These are phyloP conservation scores for Nepenthes alata DNA, from an alignment of 179 eudicot species.

Conservation along the genomic window DNA sequence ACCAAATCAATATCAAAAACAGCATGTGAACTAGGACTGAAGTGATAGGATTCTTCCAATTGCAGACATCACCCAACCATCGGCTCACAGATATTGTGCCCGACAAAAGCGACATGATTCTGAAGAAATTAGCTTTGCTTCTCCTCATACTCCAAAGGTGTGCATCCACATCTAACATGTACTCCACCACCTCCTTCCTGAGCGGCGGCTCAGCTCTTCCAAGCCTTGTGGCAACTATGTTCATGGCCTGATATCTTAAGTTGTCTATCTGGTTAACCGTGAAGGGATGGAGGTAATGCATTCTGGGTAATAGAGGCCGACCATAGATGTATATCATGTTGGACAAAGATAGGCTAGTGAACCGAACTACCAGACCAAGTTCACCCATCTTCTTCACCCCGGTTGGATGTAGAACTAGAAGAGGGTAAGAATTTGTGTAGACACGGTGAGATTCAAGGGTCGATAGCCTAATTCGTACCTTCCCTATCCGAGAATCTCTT, in stretches of 20 bases:
- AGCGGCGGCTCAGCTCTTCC: slow-evolving; percentile 16
- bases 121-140: slow-evolving; percentile 7
- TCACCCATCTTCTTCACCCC: slow-evolving; percentile 41
- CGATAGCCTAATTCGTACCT: slow-evolving; percentile 30
- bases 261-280: slow-evolving; percentile 31
- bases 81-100: background rate
- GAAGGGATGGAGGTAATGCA: slow-evolving; percentile 41
- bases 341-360: slow-evolving; percentile 31
- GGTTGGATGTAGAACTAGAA: slow-evolving; percentile 29
- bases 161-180: slow-evolving; percentile 6
- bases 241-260: slow-evolving; percentile 27
- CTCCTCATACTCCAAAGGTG: slow-evolving; percentile 8
- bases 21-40: slow-evolving; percentile 4
- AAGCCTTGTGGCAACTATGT: slow-evolving; percentile 11
- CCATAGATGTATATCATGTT: slow-evolving; percentile 29
- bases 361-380: slow-evolving; percentile 28
- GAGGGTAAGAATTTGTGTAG: slow-evolving; percentile 36
- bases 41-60: slow-evolving; percentile 3
- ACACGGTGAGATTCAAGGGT: slow-evolving; percentile 30
- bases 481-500: slow-evolving; percentile 30
- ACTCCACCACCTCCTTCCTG: slow-evolving; percentile 11
- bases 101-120: slow-evolving; percentile 5
- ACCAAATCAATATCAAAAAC: slow-evolving; percentile 5
- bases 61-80: slow-evolving; percentile 4
- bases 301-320: slow-evolving; percentile 27